Conservation (phyloP, 805 yeast genomes). For the Cyberlindnera saturnus region DNA sequence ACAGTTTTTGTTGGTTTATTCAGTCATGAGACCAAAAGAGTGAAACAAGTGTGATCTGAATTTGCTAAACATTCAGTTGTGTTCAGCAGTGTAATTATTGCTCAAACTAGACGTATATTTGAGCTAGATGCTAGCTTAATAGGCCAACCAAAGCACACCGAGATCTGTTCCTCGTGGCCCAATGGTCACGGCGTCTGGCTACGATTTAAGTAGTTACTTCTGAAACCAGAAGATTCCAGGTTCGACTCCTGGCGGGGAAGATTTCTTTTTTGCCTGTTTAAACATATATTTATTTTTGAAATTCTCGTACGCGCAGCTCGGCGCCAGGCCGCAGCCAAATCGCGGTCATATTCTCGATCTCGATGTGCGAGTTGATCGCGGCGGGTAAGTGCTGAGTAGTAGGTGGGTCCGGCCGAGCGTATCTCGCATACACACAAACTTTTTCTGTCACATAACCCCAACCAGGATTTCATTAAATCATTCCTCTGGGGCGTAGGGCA, state of each 20-base stretch:
- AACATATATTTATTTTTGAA: too few relatives aligned
- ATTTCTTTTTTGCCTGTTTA: conserved; percentile 9
- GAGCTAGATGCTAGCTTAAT: too few relatives aligned
- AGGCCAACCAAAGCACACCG: neutral
- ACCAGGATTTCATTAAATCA: neutral
- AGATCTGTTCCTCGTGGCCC: conserved; percentile 62
- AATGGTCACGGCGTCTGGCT: conserved; percentile 75
- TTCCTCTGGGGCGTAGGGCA: neutral
- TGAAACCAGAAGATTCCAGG: conserved; percentile 31
- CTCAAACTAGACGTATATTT: too few relatives aligned
- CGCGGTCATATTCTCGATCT: too few relatives aligned
- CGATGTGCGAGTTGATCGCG: neutral
- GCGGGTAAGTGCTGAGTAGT: neutral
- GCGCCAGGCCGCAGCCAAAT: too few relatives aligned
- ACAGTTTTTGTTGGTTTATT: too few relatives aligned
- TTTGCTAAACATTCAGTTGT: too few relatives aligned
- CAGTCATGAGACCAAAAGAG: too few relatives aligned
- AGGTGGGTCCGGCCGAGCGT: neutral
- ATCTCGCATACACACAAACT: neutral
- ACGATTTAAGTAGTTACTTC: conserved; percentile 44
- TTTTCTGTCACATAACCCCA: neutral
- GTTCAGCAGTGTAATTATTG: too few relatives aligned
- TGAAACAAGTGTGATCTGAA: too few relatives aligned
- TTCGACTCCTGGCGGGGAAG: conserved; percentile 32
- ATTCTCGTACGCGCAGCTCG: too few relatives aligned